Conservation (phyloP, 768 basidiomycete species). For the Dentipellis sp. region DNA sequence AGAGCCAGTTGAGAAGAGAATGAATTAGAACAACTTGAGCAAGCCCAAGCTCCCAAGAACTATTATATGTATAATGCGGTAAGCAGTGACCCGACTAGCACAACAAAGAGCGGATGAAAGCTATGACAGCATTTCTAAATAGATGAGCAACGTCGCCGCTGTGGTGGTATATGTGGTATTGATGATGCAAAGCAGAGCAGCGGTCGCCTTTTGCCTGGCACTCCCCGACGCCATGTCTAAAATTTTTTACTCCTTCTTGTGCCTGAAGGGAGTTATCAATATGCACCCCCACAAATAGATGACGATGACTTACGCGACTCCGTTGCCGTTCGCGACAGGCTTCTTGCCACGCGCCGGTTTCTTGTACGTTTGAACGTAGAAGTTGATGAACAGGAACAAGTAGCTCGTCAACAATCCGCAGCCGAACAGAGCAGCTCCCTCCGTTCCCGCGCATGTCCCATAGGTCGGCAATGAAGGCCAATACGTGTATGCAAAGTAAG, state of each 20-base stretch:
- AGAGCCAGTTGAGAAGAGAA: neutral
- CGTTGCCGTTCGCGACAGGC: constrained; percentile 32
- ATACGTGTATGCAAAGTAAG: constrained; percentile 65
- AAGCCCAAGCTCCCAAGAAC: neutral
- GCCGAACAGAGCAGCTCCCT: constrained; percentile 81
- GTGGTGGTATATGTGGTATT: constrained; percentile 12
- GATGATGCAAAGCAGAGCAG: constrained; percentile 6
- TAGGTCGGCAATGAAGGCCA: constrained; percentile 51
- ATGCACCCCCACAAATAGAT: neutral
- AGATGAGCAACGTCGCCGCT: constrained; percentile 7
- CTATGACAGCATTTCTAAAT: constrained; percentile 1
- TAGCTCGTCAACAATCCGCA: constrained; percentile 85
- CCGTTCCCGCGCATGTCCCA: constrained; percentile 83
- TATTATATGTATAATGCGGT: constrained; percentile 3
- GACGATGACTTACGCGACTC: constrained; percentile 19
- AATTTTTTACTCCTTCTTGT: constrained; percentile 8
- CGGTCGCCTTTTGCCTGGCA: neutral
- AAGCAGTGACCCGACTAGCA: constrained; percentile 2
- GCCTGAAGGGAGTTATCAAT: neutral
- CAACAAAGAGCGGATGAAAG: constrained; percentile 8
- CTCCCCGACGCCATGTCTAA: neutral
- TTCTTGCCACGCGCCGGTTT: constrained; percentile 38
- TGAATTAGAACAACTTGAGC: neutral
- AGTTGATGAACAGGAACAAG: constrained; percentile 92
- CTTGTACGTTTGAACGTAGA: constrained; percentile 82